Evolutionary conservation across 768 basidiomycete species (phyloP), one percentile per base, ranked within the genome.

Genomic region (Collybia sordida): DNA sequence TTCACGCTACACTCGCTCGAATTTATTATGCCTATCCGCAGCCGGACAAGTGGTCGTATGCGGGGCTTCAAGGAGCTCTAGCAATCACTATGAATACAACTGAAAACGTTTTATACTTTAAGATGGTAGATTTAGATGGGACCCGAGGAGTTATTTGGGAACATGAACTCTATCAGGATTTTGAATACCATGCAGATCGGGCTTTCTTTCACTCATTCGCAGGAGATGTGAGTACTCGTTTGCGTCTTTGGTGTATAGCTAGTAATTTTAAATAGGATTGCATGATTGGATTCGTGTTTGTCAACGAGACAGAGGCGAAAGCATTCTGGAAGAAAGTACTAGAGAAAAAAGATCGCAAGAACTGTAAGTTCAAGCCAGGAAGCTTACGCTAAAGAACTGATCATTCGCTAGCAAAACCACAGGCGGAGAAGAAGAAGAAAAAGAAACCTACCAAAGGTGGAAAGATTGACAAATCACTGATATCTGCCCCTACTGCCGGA

Each of bases 191-290:
- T 61, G 79, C 88, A 60, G 96, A 98, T 64, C 75, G 93, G 52
- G 79, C 87, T 2, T 95, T 86, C 79, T 97, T 98, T 61, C 91
- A 96, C 70, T 86, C 93, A 1, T 98, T 97, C 67, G 75, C 86
- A 3, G 88, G 91, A 45, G 95, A 99, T 72, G 95, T 96, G 62
- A 69, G 94, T 79, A n/a, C 5, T 11, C 37, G 35, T 9, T 31
- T 18, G 21, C 45, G 39, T 41, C 41, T 9, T 38, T 19, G 21
- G n/a, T 23, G 18, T 23, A 1, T 45, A 27, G 28, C 54, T 43
- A 42, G 28, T 44, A 42, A 42, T 35, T 21, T 57, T 47, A 22
- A 18, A 19, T 63, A 97, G 94, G 80, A 87, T 54, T 92, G 90
- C 60, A 90, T 90, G 85, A 81, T 98, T 57, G 94, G 90, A 2